Percentiles rank a stretch among this genome's conserved stretches.
Evolutionary conservation across 305 asterid species (phyloP).

Genomic region (Fraxinus xanthoxyloides): DNA sequence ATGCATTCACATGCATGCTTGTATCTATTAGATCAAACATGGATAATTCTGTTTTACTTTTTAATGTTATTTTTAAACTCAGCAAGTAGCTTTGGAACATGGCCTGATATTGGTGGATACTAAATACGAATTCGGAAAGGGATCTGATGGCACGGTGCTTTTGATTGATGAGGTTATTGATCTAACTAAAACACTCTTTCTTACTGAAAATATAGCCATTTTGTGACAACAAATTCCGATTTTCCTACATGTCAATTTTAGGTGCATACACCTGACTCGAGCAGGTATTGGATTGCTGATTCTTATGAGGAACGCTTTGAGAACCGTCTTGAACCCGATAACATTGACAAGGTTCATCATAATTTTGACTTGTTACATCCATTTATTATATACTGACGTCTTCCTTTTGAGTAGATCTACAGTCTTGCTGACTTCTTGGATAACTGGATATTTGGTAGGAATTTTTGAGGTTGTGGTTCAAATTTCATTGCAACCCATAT

Average conservation of each 20-base stretch:
- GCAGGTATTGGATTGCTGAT: constrained; percentile 86
- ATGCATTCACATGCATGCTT: neutral
- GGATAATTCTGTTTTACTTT: neutral
- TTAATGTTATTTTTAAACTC: constrained; percentile 22
- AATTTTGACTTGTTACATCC: constrained; percentile 5
- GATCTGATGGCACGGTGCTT: constrained; percentile 69
- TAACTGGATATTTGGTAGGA: constrained; percentile 51
- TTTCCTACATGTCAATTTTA: constrained; percentile 20
- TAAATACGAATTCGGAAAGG: constrained; percentile 95
- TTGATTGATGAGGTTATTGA: constrained; percentile 79
- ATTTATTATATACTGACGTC: neutral
- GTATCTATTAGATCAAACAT: neutral
- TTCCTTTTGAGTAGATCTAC: constrained; percentile 4
- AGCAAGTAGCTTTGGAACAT: constrained; percentile 72
- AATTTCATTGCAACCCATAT: constrained; percentile 80
- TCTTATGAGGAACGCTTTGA: constrained; percentile 67
- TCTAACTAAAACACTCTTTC: constrained; percentile 7
- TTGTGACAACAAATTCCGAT: neutral
- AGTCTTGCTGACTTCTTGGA: constrained; percentile 8
- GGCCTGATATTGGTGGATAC: constrained; percentile 90
- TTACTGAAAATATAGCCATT: constrained; percentile 12
- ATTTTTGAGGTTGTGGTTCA: constrained; percentile 95
- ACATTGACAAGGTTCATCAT: constrained; percentile 80
- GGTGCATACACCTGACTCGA: constrained; percentile 99
- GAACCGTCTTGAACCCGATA: constrained; percentile 85